Conservation (phyloP, 192 early-diverging fungal genomes). For the Chytriomyces sp. region DNA sequence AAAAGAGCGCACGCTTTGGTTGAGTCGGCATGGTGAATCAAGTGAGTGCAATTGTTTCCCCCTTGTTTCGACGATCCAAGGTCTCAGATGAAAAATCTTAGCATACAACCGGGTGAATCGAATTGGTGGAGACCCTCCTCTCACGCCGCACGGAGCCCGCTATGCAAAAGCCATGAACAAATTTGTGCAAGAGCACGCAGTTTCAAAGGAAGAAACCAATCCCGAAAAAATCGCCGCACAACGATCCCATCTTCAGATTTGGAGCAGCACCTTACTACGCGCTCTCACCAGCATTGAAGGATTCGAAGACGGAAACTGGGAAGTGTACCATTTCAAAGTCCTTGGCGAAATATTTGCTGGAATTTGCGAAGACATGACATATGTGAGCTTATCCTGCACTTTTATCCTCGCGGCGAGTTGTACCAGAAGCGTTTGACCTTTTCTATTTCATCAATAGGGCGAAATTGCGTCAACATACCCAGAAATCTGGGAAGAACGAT, state of each 20-base stretch:
- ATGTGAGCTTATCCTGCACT: no score
- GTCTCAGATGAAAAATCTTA: no score
- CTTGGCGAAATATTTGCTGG: constrained; percentile 97
- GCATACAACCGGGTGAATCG: constrained; percentile 80
- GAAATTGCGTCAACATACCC: constrained; percentile 84
- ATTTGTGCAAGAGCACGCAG: constrained; percentile 64
- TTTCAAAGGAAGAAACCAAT: background rate
- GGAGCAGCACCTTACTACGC: constrained; percentile 88
- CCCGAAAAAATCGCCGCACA: constrained; percentile 17
- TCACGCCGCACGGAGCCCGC: constrained; percentile 72
- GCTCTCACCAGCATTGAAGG: constrained; percentile 83
- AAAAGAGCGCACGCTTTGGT: constrained; percentile 78
- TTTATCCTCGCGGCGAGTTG: no score
- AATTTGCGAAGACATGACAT: constrained; percentile 59
- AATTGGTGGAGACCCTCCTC: constrained; percentile 87
- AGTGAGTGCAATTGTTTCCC: no score
- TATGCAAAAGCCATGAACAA: constrained; percentile 77
- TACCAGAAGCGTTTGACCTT: no score
- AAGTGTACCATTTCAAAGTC: constrained; percentile 70
- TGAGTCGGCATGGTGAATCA: constrained; percentile 92
- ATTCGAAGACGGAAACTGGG: constrained; percentile 80
- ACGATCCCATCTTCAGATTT: constrained; percentile 57
- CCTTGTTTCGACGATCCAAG: no score
- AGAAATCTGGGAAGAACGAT: constrained; percentile 79
- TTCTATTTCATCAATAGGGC: no score